Evolutionary conservation across 129 eudicot species (phyloP), one percentile per base, ranked within the genome.

Genomic region (Oenanthe sinensis): DNA sequence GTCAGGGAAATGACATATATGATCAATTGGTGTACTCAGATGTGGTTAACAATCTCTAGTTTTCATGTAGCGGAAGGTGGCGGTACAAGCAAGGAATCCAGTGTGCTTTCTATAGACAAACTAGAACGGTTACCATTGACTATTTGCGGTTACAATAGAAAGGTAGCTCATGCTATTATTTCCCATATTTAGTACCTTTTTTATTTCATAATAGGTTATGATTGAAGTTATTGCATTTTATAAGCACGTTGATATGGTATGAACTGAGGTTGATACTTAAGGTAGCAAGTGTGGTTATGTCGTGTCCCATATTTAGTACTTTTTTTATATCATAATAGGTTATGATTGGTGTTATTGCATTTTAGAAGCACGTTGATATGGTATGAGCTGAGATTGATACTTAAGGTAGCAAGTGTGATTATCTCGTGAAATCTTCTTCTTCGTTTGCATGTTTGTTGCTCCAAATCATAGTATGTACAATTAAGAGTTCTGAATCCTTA

Each of bases 51-150:
- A 58, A n/a, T 45, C 49, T 44, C 30, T 45, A 44, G 33, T 74
- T 45, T 46, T 45, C 58, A 49, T 83, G 88, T 88, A 83, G 85
- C 74, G 75, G 85, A 81, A 79, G 83, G 75, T 80, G 75, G 74
- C 63, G 79, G 78, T 74, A 71, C 81, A 79, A 85, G 76, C 63
- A 82, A 83, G 78, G 77, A 74, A 62, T 79, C 89, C 78, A 82
- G 69, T 22, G 46, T 82, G 60, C 73, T 80, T 83, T 55, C 52
- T 46, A 85, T 95, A 79, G 75, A 88, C 79, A 92, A 87, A 79
- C 84, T 95, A 78, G 94, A 95, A 86, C 96, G 91, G 85, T 75
- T 95, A 78, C 98, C 96, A 85, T 65, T 84, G 82, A 84, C 44
- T 37, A 86, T 95, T 26, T 90, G 92, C 83, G 85, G 74, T 63